phyloP scores from a whole-genome alignment of 306 rosid species.

The Macrotyloma uniflorum region DNA sequence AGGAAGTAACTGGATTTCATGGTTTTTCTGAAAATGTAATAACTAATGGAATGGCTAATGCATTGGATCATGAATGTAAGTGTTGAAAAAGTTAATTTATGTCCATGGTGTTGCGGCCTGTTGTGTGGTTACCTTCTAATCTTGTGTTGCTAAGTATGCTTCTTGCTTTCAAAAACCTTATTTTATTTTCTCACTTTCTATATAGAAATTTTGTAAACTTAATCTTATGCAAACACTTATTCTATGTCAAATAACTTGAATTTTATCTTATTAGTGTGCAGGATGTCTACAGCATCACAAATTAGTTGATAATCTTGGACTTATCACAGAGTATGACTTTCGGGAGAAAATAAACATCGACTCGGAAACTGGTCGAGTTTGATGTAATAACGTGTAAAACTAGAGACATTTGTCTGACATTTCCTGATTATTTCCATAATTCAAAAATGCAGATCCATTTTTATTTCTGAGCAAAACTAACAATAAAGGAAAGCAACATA shows the following conservation, averaged over 20 bases:
- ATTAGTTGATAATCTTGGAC: constrained; percentile 84
- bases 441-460: constrained; percentile 41
- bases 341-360: constrained; percentile 54
- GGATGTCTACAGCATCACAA: constrained; percentile 81
- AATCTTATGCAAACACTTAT: neutral
- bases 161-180: constrained; percentile 10
- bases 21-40: neutral
- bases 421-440: constrained; percentile 35
- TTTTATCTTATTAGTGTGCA: constrained; percentile 68
- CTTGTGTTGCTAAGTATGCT: neutral
- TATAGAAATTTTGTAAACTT: neutral
- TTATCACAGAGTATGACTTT: constrained; percentile 70
- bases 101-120: constrained; percentile 10
- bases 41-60: constrained; percentile 12
- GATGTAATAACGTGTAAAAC: constrained; percentile 22
- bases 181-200: constrained; percentile 4
- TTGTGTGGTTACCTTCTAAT: constrained; percentile 2
- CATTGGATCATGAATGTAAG: neutral
- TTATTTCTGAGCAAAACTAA: constrained; percentile 26
- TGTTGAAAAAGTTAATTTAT: constrained; percentile 8
- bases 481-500: constrained; percentile 5
- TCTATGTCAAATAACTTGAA: constrained; percentile 39
- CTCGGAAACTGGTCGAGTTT: constrained; percentile 55
- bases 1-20: neutral
- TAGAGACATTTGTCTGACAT: constrained; percentile 3